Evolutionary conservation across 2,329 filamentous ascomycete genomes (phyloP).

Genomic region (Scolecobasidium constrictum): DNA sequence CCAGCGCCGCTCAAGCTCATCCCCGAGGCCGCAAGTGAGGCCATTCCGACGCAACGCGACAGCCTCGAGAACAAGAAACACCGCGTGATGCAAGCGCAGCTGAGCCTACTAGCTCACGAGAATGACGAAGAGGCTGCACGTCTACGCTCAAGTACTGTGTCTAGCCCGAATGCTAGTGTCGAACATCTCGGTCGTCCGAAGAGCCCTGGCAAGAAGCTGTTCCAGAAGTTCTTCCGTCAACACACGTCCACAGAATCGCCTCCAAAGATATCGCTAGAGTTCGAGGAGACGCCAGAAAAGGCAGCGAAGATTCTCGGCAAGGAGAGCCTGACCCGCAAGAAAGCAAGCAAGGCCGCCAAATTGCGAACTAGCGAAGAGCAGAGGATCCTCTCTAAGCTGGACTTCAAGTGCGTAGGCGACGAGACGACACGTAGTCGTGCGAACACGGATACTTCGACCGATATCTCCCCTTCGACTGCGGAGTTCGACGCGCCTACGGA

Average conservation of each 20-base stretch:
- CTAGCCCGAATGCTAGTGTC: background rate
- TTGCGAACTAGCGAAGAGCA: background rate
- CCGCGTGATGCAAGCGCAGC: background rate
- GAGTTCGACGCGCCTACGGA: conserved; percentile 4
- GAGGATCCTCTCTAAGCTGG: background rate
- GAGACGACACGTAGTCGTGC: background rate
- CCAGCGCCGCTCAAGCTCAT: conserved; percentile 4
- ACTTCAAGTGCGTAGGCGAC: conserved; percentile 6
- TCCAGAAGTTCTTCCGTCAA: conserved; percentile 4
- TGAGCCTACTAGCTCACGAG: background rate
- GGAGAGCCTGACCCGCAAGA: conserved; percentile 1
- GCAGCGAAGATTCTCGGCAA: conserved; percentile 5
- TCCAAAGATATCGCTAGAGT: background rate
- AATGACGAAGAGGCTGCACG: background rate
- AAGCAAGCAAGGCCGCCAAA: background rate
- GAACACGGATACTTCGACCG: background rate
- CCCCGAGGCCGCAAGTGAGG: conserved; percentile 1
- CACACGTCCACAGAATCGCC: background rate
- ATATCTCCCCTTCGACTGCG: background rate
- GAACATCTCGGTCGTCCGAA: conserved; percentile 5
- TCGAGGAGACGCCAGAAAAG: conserved; percentile 4
- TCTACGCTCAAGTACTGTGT: background rate
- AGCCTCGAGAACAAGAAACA: conserved; percentile 1
- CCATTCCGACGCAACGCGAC: conserved; percentile 4
- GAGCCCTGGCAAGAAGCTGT: conserved; percentile 7